Base-by-base conservation (phyloP, 2,329 filamentous ascomycete species). In the Colletotrichum sublineola region DNA sequence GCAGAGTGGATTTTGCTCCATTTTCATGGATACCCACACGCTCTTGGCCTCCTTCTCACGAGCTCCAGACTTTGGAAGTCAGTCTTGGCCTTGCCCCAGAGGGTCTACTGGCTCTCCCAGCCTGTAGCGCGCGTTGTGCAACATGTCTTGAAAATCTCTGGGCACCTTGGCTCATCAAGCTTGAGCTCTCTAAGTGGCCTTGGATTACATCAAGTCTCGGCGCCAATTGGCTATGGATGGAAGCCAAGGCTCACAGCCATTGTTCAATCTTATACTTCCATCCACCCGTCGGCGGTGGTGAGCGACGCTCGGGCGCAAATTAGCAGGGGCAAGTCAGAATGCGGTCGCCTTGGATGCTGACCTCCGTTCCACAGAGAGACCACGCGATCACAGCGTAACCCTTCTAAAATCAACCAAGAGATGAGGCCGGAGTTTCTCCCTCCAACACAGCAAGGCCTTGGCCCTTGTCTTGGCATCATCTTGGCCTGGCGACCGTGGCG, bases 171-270 rank as follows among this genome's bases (percentile, higher is more conserved):
- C 56, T 50, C 31, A 57, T 65, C 67, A 72, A 72, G 69, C 69
- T 60, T 40, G 60, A 56, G 48, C 60, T 48, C 20, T 57, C 68
- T 65, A 58, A 55, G 40, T 42, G 50, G 62, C 63, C 66, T 69
- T 72, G 66, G 69, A 72, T 72, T 72, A 69, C 69, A 72, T 72
- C 66, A 65, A 68, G 66, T 62, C 60, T 64, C 66, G 46, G 69
- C 60, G 60, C 60, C 69, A 60, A 69, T n/a, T 33, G 36, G 52
- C 36, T 36, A 62, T 42, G 42, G 58, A 53, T 55, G 69, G 29
- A 1, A n/a, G 66, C 55, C 69, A 64, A 72, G 65, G n/a, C 58
- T 38, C 50, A 50, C 50, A 63, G 53, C 66, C 68, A 48, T 44
- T 50, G 48, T 68, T 36, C 38, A 63, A 68, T 71, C 58, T 63